Conservation (phyloP, 140 eudicot genomes). For the Cichorium intybus region DNA sequence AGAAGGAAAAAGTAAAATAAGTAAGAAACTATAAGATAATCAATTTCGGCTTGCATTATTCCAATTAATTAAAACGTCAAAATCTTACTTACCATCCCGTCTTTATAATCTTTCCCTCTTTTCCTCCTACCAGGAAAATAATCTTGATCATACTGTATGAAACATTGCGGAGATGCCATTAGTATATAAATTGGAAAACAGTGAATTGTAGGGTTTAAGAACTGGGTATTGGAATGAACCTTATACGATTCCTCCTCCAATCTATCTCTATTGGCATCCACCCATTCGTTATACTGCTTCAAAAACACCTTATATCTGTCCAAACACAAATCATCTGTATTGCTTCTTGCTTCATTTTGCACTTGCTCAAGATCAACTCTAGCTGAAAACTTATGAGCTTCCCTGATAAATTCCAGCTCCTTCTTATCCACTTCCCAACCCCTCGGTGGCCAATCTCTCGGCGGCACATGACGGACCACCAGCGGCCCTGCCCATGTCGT, state of each 20-base stretch:
- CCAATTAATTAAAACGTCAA: constrained; percentile 11
- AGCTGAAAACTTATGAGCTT: constrained; percentile 57
- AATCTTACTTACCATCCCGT: constrained; percentile 74
- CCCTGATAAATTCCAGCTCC: constrained; percentile 88
- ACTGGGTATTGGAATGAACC: constrained; percentile 30
- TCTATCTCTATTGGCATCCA: constrained; percentile 71
- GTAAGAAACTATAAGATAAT: constrained; percentile 1
- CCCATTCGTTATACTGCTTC: constrained; percentile 96
- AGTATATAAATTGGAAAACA: constrained; percentile 3
- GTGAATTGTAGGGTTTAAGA: background rate
- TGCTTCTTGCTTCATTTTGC: constrained; percentile 36
- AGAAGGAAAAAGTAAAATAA: constrained; percentile 25
- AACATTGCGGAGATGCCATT: constrained; percentile 1
- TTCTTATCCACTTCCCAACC: constrained; percentile 90
- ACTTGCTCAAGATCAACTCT: constrained; percentile 57
- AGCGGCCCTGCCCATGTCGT: constrained; percentile 79
- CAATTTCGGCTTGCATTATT: background rate
- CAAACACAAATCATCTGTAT: constrained; percentile 66
- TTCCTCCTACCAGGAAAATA: constrained; percentile 96
- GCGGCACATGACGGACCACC: constrained; percentile 82
- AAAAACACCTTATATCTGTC: constrained; percentile 87
- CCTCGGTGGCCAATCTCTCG: constrained; percentile 97
- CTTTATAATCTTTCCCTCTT: constrained; percentile 92
- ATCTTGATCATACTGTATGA: constrained; percentile 87
- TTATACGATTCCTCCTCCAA: constrained; percentile 83